Conservation (phyloP, 352 stramenopile genomes). For the Thalassiosira ordinaria region DNA sequence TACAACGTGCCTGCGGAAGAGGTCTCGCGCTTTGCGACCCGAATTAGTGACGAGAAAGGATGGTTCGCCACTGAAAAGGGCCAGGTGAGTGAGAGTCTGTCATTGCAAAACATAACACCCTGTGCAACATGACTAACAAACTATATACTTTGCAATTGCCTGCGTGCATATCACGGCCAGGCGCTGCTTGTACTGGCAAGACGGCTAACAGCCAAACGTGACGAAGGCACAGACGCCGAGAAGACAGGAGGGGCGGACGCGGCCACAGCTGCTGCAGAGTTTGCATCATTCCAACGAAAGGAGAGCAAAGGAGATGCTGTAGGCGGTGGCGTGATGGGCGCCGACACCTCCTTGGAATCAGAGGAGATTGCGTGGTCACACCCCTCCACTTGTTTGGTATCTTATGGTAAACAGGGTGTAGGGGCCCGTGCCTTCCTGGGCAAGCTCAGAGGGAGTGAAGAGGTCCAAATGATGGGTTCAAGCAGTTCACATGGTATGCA, state of each 20-base stretch:
- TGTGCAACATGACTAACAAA: too few relatives aligned
- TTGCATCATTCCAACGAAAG: slow-evolving; percentile 17
- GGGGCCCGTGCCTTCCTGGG: slow-evolving; percentile 37
- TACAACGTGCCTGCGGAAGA: slow-evolving; percentile 82
- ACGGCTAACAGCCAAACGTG: slow-evolving; percentile 71
- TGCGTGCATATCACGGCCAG: too few relatives aligned
- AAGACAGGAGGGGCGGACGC: slow-evolving; percentile 53
- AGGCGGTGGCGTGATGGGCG: slow-evolving; percentile 21
- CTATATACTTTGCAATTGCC: too few relatives aligned
- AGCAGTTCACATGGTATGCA: slow-evolving; percentile 28
- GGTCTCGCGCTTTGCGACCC: slow-evolving; percentile 77
- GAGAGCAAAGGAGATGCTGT: slow-evolving; percentile 33
- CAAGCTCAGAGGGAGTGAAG: slow-evolving; percentile 42
- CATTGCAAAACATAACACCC: too few relatives aligned
- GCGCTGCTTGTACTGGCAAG: slow-evolving; percentile 76
- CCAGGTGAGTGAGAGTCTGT: too few relatives aligned
- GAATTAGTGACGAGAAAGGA: slow-evolving; percentile 73
- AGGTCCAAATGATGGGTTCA: slow-evolving; percentile 8
- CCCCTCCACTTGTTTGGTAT: slow-evolving; percentile 51
- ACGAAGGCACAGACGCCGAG: slow-evolving; percentile 59
- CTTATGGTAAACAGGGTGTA: slow-evolving; percentile 24
- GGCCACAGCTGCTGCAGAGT: slow-evolving; percentile 19
- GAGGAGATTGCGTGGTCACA: slow-evolving; percentile 79
- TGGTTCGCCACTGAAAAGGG: slow-evolving; percentile 83
- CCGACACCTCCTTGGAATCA: slow-evolving; percentile 48